Percentiles rank a stretch among this genome's conserved stretches.
These are phyloP conservation scores for Diutina sp. DNA, from an alignment of 1,139 yeast genomes.

Conservation along the genomic window DNA sequence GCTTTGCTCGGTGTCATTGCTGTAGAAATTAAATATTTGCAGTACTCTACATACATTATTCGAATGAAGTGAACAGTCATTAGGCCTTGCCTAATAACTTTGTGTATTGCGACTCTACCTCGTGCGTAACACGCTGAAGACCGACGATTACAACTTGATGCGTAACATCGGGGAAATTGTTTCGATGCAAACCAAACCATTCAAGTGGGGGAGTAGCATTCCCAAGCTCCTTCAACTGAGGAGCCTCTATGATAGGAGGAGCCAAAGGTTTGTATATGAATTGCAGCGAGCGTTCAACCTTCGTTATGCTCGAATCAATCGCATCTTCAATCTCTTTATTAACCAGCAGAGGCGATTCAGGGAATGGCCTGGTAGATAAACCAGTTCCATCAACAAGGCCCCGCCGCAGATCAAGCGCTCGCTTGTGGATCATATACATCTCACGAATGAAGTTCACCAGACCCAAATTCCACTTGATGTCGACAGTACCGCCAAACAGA, in stretches of 20 bases:
- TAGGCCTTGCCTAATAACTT: neutral
- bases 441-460: conserved; percentile 84
- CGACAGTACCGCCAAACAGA: conserved; percentile 80
- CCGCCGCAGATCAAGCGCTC: conserved; percentile 20
- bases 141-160: conserved; percentile 69
- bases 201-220: conserved; percentile 96
- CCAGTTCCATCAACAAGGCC: conserved; percentile 8
- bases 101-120: conserved; percentile 30
- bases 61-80: neutral
- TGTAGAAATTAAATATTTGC: no score
- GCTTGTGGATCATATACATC: conserved; percentile 58
- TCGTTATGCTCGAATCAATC: conserved; percentile 46
- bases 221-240: conserved; percentile 81
- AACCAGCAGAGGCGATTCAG: neutral
- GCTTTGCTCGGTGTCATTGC: no score
- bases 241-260: conserved; percentile 78
- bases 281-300: conserved; percentile 48
- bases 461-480: conserved; percentile 87
- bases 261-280: conserved; percentile 52
- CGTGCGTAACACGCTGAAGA: conserved; percentile 59
- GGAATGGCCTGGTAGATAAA: neutral
- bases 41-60: neutral
- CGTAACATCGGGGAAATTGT: conserved; percentile 72
- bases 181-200: conserved; percentile 91
- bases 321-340: conserved; percentile 23